A percentile compares a stretch with the other conserved stretches of the same genome.
These are phyloP conservation scores for Skeletonema potamos DNA, from an alignment of 108 stramenopile genomes.

Conservation along the genomic window DNA sequence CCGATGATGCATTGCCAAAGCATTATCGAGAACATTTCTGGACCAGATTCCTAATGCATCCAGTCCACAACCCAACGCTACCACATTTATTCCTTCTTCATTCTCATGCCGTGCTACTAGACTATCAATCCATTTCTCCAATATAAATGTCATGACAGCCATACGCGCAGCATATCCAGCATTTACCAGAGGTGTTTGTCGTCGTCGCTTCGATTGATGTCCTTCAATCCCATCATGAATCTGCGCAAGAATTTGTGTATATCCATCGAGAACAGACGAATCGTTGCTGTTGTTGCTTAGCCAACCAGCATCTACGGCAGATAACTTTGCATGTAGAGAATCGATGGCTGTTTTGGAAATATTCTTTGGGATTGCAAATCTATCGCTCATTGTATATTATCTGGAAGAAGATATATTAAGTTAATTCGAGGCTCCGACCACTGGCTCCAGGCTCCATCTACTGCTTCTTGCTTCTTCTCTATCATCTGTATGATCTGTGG, in stretches of 20 bases:
- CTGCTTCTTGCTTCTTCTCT: too few species aligned
- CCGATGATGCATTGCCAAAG: not conserved
- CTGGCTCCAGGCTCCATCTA: too few species aligned
- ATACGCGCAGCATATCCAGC: constrained; percentile 78
- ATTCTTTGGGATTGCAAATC: constrained; percentile 16
- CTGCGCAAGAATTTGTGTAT: constrained; percentile 17
- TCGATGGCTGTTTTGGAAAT: constrained; percentile 68
- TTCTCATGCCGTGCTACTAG: not conserved
- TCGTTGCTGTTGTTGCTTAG: constrained; percentile 10
- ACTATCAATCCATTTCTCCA: constrained; percentile 27
- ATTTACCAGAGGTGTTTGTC: constrained; percentile 80
- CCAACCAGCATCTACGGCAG: constrained; percentile 57
- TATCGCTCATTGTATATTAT: not conserved
- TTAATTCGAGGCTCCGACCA: too few species aligned
- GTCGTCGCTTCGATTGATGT: not conserved
- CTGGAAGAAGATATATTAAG: too few species aligned
- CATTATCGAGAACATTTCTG: constrained; percentile 24
- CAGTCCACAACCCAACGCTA: constrained; percentile 74
- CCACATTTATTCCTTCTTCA: constrained; percentile 40
- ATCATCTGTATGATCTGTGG: too few species aligned
- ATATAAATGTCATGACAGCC: constrained; percentile 46
- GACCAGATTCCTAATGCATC: constrained; percentile 78
- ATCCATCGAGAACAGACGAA: constrained; percentile 5
- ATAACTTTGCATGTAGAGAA: constrained; percentile 69
- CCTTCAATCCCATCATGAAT: not conserved